Evolutionary conservation across 2,329 filamentous ascomycete genomes (phyloP).

Genomic region (Scleromitrula shiraiana): DNA sequence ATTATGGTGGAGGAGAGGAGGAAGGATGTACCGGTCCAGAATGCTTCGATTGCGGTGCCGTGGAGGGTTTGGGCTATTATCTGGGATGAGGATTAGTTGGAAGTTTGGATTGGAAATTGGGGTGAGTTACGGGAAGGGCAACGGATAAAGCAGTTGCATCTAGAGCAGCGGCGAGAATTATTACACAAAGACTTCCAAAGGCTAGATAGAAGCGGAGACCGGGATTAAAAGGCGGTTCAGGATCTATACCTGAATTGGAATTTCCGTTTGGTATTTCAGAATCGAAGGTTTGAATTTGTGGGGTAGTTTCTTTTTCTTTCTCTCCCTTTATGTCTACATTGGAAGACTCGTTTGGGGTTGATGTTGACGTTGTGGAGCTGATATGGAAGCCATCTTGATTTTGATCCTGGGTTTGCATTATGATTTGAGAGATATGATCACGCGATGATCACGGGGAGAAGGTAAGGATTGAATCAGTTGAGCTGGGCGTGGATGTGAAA

Average conservation of each 20-base stretch:
- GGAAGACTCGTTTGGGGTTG: no score
- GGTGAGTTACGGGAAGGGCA: neutral
- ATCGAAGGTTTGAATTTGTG: no score
- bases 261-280: neutral
- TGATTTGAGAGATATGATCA: no score
- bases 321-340: no score
- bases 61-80: neutral
- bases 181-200: neutral
- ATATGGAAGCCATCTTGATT: no score
- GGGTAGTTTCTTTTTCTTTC: no score
- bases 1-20: conserved; percentile 8
- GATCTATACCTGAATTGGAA: neutral
- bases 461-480: no score
- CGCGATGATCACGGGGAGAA: no score
- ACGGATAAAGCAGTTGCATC: neutral
- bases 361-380: no score
- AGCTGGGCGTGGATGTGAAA: no score
- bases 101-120: neutral
- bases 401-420: no score
- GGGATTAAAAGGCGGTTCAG: neutral
- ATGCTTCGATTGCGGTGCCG: neutral
- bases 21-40: conserved; percentile 10
- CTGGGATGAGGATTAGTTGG: neutral
- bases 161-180: neutral
- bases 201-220: neutral